Evolutionary conservation across 306 rosid genomes (phyloP), one percentile per base, ranked within the genome.

Genomic region (Acmispon strigosus): DNA sequence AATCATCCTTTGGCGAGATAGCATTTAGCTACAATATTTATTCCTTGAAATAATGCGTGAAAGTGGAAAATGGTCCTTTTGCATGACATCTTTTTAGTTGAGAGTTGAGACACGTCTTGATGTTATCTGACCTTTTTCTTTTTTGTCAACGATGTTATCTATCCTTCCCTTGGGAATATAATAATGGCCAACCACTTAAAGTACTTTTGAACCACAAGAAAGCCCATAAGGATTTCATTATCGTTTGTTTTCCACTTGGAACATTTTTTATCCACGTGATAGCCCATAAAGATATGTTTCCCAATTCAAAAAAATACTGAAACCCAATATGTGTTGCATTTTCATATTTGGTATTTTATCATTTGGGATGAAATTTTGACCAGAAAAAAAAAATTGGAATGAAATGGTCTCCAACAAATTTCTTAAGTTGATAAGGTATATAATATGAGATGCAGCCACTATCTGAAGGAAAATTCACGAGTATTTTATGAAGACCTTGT

Each of bases 151-250:
- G n/a, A n/a, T n/a, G 41, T 16, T 53, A 16, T 14, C n/a, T 44
- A 47, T 66, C 80, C 62, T 42, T 32, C 44, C 8, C 29, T 36
- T 77, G 34, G 8, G 67, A 61, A 32, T 75, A 17, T 20, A 14
- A 7, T 51, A 14, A 7, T 52, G 39, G 42, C 76, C 77, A 20
- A 32, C 53, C 73, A 70, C 44, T 54, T 43, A 7, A 62, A 70
- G 0, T 10, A 62, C 11, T 4, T 62, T 53, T 45, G 68, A 55
- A 36, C 81, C 76, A 53, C 66, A 44, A 60, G 1, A 69, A 61
- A 44, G 60, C 72, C 53, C 61, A 13, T 37, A 36, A 54, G 19
- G 41, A 55, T 65, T 66, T 52, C 42, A 32, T 49, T 18, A 7
- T 12, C 42, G 50, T 20, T 27, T 27, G 34, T 17, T 17, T 15